Evolutionary conservation across 2,329 filamentous ascomycete genomes (phyloP).

Genomic region (Exophiala sp.): DNA sequence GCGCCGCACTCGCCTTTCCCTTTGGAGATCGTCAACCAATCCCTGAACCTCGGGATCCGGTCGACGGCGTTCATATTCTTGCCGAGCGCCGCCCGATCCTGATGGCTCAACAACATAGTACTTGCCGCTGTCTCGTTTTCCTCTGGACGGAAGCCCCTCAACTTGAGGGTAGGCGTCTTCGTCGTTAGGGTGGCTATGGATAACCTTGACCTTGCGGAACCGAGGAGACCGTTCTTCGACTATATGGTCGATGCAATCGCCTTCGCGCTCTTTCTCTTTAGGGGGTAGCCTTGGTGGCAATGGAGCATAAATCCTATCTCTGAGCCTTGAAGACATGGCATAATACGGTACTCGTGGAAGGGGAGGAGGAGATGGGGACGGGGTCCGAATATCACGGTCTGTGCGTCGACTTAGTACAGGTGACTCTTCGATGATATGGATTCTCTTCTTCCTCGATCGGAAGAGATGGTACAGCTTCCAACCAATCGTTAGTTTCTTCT

Average conservation of each 20-base stretch:
- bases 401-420: conserved; percentile 20
- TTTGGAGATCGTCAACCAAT: conserved; percentile 12
- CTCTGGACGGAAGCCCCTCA: conserved; percentile 14
- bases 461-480: conserved; percentile 24
- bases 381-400: conserved; percentile 10
- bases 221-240: conserved; percentile 15
- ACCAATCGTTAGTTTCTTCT: conserved; percentile 17
- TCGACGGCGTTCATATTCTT: conserved; percentile 18
- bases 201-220: conserved; percentile 14
- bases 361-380: conserved; percentile 11
- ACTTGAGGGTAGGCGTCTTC: conserved; percentile 21
- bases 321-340: conserved; percentile 15
- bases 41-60: conserved; percentile 14
- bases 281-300: conserved; percentile 20
- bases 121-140: conserved; percentile 21
- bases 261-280: conserved; percentile 9
- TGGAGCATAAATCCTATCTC: conserved; percentile 18
- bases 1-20: conserved; percentile 15
- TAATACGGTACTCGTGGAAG: conserved; percentile 18
- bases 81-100: neutral
- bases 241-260: conserved; percentile 4
- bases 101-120: conserved; percentile 8
- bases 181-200: conserved; percentile 10
- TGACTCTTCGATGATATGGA: conserved; percentile 22
- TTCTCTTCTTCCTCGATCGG: conserved; percentile 16